Base-by-base conservation (phyloP, 2,329 filamentous ascomycete species). In the Fusarium sp. region DNA sequence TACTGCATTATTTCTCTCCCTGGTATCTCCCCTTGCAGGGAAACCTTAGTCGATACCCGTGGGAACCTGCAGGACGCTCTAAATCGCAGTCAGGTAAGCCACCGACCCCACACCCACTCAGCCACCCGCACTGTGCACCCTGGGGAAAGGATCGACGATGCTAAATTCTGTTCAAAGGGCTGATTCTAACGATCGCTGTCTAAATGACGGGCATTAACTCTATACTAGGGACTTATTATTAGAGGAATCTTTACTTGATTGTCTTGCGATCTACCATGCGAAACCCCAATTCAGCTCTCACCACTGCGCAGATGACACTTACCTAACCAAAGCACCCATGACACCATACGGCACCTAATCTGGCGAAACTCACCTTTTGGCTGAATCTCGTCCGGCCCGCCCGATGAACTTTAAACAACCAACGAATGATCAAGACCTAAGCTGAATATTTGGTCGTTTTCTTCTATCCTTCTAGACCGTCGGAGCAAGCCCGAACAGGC, bases 81-180 rank as follows among this genome's bases (percentile, higher is more conserved):
- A 58, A 41, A 60, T 23, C n/a, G 57, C 27, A 60, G n/a, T 34
- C 20, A 60, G 14, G 57, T 45, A 60, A 43, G 57, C 57, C 37
- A 60, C 14, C 30, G n/a, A 56, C 34, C 20, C 43, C 35, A 66
- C 64, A 35, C 20, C 10, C n/a, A 35, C 59, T 62, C 43, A 71
- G 71, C 64, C 57, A 65, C 52, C 25, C 57, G 39, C 71, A 74
- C 64, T 74, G 67, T 74, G 71, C 37, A 59, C 13, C 34, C 23
- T 62, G 35, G 63, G 67, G 67, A 68, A 71, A 48, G 41, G 34
- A 73, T 71, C 71, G 64, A 27, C 70, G 14, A 50, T 30, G 48
- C 45, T n/a, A 52, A 32, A 52, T n/a, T 52, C 48, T 30, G 48
- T 20, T 34, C 11, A 70, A 66, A 20, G 58, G 50, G 37, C 39